phyloP scores from a whole-genome alignment of 208 protist species.

The Jaenimonas drosophilae region DNA sequence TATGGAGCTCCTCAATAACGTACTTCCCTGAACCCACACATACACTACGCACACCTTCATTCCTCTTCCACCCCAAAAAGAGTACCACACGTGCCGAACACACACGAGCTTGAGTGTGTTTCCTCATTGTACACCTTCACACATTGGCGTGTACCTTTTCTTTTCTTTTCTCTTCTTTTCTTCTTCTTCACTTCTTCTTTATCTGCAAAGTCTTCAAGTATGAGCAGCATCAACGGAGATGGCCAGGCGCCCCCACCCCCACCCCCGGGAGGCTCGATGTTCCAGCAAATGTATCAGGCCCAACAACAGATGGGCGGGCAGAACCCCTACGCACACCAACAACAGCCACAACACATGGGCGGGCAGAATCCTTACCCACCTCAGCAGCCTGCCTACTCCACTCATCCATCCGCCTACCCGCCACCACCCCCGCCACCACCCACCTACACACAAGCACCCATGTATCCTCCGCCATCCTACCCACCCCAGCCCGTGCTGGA shows the following conservation, averaged over 20 bases:
- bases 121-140: neutral
- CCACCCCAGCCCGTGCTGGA: slow-evolving; percentile 22
- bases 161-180: slow-evolving; percentile 10
- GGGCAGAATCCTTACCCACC: no score
- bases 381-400: no score
- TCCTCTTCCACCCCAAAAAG: no score
- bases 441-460: neutral
- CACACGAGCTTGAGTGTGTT: no score
- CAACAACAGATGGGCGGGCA: slow-evolving; percentile 60
- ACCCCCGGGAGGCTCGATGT: slow-evolving; percentile 39
- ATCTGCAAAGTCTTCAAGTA: neutral
- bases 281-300: slow-evolving; percentile 69
- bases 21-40: no score
- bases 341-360: slow-evolving; percentile 12
- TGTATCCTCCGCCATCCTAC: slow-evolving; percentile 2
- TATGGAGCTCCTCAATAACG: no score
- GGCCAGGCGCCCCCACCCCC: slow-evolving; percentile 2
- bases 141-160: neutral
- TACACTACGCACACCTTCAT: no score
- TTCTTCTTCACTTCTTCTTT: slow-evolving; percentile 8
- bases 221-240: neutral
- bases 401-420: neutral
- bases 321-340: no score
- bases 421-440: slow-evolving; percentile 2
- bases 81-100: no score